Evolutionary conservation across 192 early-diverging fungal genomes (phyloP).

Genomic region (Allomyces javanicus): DNA sequence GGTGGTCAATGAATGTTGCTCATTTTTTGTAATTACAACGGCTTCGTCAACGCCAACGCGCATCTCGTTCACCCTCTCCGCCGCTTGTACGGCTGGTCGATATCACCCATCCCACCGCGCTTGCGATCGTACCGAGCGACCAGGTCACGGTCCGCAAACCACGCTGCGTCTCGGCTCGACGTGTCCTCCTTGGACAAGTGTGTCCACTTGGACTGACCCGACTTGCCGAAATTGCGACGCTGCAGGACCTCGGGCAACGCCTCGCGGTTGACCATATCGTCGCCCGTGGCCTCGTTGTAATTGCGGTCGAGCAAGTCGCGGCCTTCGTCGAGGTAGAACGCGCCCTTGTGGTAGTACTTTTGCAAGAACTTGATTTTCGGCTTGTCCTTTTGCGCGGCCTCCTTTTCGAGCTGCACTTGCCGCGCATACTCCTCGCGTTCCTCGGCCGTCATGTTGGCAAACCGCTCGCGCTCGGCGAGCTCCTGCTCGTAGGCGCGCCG

Average conservation of each 20-base stretch:
- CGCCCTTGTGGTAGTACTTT: slow-evolving; percentile 76
- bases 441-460: slow-evolving; percentile 65
- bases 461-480: slow-evolving; percentile 54
- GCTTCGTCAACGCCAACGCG: too few species aligned
- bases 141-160: background rate
- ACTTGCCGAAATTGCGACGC: slow-evolving; percentile 72
- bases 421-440: slow-evolving; percentile 53
- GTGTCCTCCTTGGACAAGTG: slow-evolving; percentile 73
- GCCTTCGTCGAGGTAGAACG: slow-evolving; percentile 50
- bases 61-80: too few species aligned
- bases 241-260: slow-evolving; percentile 68
- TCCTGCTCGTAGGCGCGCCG: slow-evolving; percentile 47
- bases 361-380: slow-evolving; percentile 39
- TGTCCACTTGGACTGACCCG: slow-evolving; percentile 75
- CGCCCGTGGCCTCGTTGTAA: slow-evolving; percentile 47
- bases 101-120: slow-evolving; percentile 1
- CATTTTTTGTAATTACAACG: too few species aligned
- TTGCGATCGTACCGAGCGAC: background rate
- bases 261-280: slow-evolving; percentile 40
- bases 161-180: slow-evolving; percentile 13
- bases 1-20: too few species aligned
- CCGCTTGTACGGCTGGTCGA: background rate
- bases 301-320: slow-evolving; percentile 40
- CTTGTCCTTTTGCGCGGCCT: slow-evolving; percentile 33
- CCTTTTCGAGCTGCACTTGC: slow-evolving; percentile 31